A percentile compares a stretch with the other conserved stretches of the same genome.
phyloP scores from a whole-genome alignment of 169 alveolate genomes.

The Eimeria necatrix region DNA sequence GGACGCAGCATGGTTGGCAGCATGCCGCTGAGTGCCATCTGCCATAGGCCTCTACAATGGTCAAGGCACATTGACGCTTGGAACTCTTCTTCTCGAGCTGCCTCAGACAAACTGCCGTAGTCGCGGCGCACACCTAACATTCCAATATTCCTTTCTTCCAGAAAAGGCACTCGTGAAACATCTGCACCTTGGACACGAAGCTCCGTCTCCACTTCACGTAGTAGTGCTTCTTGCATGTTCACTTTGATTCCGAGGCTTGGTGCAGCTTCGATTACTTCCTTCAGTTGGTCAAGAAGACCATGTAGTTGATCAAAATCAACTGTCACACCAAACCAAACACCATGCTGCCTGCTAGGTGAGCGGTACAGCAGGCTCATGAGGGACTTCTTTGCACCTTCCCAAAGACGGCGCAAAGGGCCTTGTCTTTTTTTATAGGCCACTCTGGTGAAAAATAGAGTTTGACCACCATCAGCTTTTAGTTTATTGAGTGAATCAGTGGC shows the following conservation, averaged over 20 bases:
- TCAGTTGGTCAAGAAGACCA: slow-evolving; percentile 52
- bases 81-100: slow-evolving; percentile 47
- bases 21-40: slow-evolving; percentile 57
- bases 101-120: slow-evolving; percentile 64
- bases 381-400: slow-evolving; percentile 62
- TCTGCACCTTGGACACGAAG: slow-evolving; percentile 26
- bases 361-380: slow-evolving; percentile 48
- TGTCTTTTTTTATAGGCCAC: slow-evolving; percentile 36
- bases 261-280: slow-evolving; percentile 23
- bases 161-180: slow-evolving; percentile 64
- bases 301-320: slow-evolving; percentile 45
- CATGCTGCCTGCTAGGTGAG: slow-evolving; percentile 71
- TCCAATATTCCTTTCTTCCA: slow-evolving; percentile 58
- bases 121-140: slow-evolving; percentile 77
- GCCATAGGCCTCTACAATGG: slow-evolving; percentile 78
- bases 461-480: slow-evolving; percentile 41
- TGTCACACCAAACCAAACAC: slow-evolving; percentile 79
- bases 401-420: slow-evolving; percentile 8
- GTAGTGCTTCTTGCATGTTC: slow-evolving; percentile 66
- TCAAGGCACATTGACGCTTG: slow-evolving; percentile 77
- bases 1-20: slow-evolving; percentile 70
- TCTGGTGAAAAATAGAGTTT: slow-evolving; percentile 72
- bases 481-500: slow-evolving; percentile 53
- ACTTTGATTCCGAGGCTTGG: slow-evolving; percentile 22
- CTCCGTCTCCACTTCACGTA: slow-evolving; percentile 60